Evolutionary conservation across 441 rosid species (phyloP).

Genomic region (Populus tomentosa): DNA sequence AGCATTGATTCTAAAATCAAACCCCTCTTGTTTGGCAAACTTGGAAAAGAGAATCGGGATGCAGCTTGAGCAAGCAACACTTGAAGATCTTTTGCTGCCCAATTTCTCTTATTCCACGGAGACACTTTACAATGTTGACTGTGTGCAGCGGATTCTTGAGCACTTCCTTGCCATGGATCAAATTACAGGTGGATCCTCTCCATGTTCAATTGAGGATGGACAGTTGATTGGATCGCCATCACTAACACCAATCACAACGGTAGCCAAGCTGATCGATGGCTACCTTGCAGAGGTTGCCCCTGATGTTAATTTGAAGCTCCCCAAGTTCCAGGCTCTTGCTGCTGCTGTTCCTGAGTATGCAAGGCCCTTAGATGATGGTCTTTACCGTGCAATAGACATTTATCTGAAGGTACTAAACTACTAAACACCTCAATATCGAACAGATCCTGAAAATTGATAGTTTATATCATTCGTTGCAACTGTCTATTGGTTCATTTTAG

Average conservation of each 20-base stretch:
- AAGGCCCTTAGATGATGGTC: constrained; percentile 90
- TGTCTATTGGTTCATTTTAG: constrained; percentile 15
- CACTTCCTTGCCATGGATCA: constrained; percentile 86
- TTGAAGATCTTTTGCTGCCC: constrained; percentile 97
- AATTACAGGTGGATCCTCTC: constrained; percentile 73
- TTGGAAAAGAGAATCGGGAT: constrained; percentile 85
- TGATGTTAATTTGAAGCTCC: constrained; percentile 85
- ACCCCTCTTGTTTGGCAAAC: constrained; percentile 53
- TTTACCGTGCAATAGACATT: constrained; percentile 91
- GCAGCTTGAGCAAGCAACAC: constrained; percentile 94
- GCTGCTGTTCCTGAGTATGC: constrained; percentile 89
- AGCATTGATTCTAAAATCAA: constrained; percentile 74
- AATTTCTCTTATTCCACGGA: constrained; percentile 81
- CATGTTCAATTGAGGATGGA: constrained; percentile 72
- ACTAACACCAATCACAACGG: constrained; percentile 73
- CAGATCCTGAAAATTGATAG: background rate
- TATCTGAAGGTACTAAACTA: constrained; percentile 69
- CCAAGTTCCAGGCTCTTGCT: constrained; percentile 88
- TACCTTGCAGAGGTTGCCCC: constrained; percentile 98
- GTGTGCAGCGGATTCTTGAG: constrained; percentile 75
- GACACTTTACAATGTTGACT: constrained; percentile 90
- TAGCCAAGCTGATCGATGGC: constrained; percentile 90
- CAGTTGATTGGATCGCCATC: constrained; percentile 84
- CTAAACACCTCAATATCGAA: background rate
- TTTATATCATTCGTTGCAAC: constrained; percentile 4